Evolutionary conservation across 345 rosid species (phyloP).

Genomic region (Boechera divaricarpa): DNA sequence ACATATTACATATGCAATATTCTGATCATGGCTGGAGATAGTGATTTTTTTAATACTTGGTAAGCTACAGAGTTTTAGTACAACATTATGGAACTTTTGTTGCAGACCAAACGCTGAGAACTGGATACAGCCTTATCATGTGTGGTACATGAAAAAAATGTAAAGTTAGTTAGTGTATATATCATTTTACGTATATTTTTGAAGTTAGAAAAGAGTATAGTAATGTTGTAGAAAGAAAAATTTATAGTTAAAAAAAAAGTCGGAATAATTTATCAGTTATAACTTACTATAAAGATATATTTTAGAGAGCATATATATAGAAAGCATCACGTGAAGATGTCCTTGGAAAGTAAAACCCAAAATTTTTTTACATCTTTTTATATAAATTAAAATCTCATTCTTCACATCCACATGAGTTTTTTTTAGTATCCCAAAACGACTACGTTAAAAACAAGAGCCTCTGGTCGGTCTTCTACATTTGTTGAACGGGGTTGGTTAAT

Average conservation of each 20-base stretch:
- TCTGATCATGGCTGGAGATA: too few species aligned
- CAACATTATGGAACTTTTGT: too few species aligned
- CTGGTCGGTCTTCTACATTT: constrained; percentile 34
- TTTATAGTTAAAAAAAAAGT: not conserved
- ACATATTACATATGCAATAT: too few species aligned
- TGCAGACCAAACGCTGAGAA: too few species aligned
- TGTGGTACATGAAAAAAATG: too few species aligned
- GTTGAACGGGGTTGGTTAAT: constrained; percentile 40
- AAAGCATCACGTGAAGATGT: constrained; percentile 42
- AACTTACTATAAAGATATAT: not conserved
- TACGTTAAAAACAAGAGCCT: constrained; percentile 29
- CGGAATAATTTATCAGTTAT: not conserved
- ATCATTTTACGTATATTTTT: not conserved
- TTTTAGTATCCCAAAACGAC: constrained; percentile 45
- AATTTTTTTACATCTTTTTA: not conserved
- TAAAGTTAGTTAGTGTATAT: not conserved
- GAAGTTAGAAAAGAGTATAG: not conserved
- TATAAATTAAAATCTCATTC: constrained; percentile 3
- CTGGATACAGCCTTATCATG: too few species aligned
- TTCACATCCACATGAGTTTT: constrained; percentile 43
- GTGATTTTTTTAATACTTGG: too few species aligned
- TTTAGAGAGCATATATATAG: not conserved
- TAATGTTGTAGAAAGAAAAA: too few species aligned
- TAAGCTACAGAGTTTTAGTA: too few species aligned
- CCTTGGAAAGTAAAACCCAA: constrained; percentile 37